Evolutionary conservation across 192 early-diverging fungal genomes (phyloP).

Genomic region (Backusella psychrophila): DNA sequence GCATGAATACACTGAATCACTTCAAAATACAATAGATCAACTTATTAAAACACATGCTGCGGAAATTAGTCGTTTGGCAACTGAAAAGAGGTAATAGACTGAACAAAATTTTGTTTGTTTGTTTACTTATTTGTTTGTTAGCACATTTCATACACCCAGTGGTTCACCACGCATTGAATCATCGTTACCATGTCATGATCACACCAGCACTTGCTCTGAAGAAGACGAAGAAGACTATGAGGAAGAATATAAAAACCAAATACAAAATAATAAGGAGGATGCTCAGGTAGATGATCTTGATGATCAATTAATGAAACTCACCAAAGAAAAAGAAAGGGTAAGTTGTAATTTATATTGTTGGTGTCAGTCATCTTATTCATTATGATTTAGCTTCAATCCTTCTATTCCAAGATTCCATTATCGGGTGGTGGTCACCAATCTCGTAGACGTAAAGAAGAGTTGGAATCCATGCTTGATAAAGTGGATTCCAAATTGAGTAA

Average conservation of each 20-base stretch:
- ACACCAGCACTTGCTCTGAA: background rate
- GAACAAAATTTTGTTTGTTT: background rate
- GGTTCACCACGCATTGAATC: slow-evolving; percentile 17
- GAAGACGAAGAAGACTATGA: background rate
- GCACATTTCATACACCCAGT: slow-evolving; percentile 19
- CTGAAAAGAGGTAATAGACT: slow-evolving; percentile 8
- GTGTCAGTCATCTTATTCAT: background rate
- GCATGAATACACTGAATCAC: slow-evolving; percentile 12
- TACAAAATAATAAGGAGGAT: background rate
- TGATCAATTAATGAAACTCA: slow-evolving; percentile 36
- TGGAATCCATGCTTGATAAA: slow-evolving; percentile 49
- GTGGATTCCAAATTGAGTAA: slow-evolving; percentile 49
- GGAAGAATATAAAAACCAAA: background rate
- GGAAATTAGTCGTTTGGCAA: background rate
- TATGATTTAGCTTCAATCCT: slow-evolving; percentile 38
- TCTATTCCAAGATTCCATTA: slow-evolving; percentile 49
- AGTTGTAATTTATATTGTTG: background rate
- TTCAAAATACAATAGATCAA: slow-evolving; percentile 21
- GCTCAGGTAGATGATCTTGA: slow-evolving; percentile 26
- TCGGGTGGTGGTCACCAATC: slow-evolving; percentile 48
- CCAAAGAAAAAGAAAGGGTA: slow-evolving; percentile 43
- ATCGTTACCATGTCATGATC: background rate
- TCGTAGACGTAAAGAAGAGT: slow-evolving; percentile 43
- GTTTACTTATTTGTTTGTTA: background rate
- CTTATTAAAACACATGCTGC: slow-evolving; percentile 16